Conservation (phyloP, 768 basidiomycete species). For the Termitomyces sp. region DNA sequence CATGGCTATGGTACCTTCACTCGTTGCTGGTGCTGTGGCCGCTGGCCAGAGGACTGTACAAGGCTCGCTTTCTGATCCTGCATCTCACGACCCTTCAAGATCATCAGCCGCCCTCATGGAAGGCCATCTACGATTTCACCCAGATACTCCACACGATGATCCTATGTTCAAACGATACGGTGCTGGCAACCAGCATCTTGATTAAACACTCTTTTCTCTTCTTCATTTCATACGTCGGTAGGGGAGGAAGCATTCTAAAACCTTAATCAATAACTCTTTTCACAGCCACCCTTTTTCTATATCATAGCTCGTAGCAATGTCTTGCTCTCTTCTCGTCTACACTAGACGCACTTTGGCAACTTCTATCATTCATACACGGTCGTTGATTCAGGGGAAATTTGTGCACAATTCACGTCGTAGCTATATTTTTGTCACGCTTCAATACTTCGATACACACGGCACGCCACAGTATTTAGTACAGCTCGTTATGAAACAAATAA, state of each 20-base stretch:
- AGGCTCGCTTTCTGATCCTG: constrained; percentile 69
- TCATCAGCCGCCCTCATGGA: constrained; percentile 83
- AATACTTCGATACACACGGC: no score
- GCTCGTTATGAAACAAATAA: no score
- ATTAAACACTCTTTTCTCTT: not conserved
- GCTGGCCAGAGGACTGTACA: constrained; percentile 67
- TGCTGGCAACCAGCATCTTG: constrained; percentile 11
- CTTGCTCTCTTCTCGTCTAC: no score
- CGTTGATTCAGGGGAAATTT: no score
- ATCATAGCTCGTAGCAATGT: no score
- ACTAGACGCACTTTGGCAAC: no score
- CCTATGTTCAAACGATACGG: constrained; percentile 36
- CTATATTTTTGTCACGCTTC: no score
- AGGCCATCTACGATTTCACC: constrained; percentile 85
- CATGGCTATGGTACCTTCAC: constrained; percentile 51
- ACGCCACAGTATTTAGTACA: no score
- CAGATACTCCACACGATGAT: constrained; percentile 75
- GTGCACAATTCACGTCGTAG: no score
- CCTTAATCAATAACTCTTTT: no score
- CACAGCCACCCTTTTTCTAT: no score
- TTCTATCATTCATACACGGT: no score
- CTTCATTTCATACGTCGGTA: not conserved
- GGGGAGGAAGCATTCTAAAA: not conserved
- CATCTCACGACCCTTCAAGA: constrained; percentile 71
- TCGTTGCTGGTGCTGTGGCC: constrained; percentile 47